Evolutionary conservation across 768 basidiomycete genomes (phyloP), one percentile per base, ranked within the genome.

Genomic region (Mycena capillaripes): DNA sequence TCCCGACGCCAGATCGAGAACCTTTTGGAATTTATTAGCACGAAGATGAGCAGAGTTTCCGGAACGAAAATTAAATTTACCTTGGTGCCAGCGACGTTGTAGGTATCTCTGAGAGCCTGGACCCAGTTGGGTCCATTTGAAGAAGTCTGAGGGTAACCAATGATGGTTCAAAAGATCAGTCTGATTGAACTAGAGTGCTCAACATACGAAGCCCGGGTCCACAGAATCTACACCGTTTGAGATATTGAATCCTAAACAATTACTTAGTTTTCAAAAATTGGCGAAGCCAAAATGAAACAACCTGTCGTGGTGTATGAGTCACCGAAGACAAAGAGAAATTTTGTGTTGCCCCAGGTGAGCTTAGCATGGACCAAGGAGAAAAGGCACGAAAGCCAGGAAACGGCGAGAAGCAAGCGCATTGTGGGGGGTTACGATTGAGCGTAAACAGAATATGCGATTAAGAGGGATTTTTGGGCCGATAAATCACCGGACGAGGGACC

Each of bases 71-170:
- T n/a, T n/a, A 30, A 1, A 4, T 34, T 56, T 44, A 89, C 89
- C 80, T 86, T 85, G 62, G 87, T 85, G 38, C 84, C 79, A 1
- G 87, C 89, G 48, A 90, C 86, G 69, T 92, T 92, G 77, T 88
- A 91, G 6, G 86, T 87, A 16, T 78, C 82, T 34, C 86, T 89
- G 89, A 74, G 44, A 9, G 25, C 11, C 67, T 87, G 78, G 8
- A 90, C 89, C 90, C 90, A 92, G 77, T 90, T 92, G 0, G 86
- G 90, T 21, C 91, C 90, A 76, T 91, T 89, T 19, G 89, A 89
- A 9, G 89, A 89, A 11, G 87, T 88, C 89, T 91, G 30, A n/a
- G n/a, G n/a, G n/a, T n/a, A n/a, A n/a, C n/a, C n/a, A n/a, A n/a
- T n/a, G 27, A 65, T 25, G 57, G 53, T 16, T 23, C 29, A 52